A percentile compares a stretch with the other conserved stretches of the same genome.
Evolutionary conservation across 2,329 filamentous ascomycete species (phyloP).

Genomic region (Cercospora janseana): DNA sequence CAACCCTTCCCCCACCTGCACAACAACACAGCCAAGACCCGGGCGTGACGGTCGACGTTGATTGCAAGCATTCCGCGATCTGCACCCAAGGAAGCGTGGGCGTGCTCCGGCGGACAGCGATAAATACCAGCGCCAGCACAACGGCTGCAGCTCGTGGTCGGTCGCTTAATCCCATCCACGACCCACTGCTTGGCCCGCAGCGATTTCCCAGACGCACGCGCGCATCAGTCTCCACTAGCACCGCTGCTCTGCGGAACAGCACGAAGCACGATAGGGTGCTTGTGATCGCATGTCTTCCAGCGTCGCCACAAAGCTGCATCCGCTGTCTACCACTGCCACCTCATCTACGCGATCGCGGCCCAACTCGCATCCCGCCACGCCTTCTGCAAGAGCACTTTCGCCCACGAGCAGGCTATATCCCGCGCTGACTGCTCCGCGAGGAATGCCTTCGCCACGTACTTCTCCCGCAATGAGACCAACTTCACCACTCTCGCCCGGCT

Average conservation of each 20-base stretch:
- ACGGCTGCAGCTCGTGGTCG: constrained; percentile 1
- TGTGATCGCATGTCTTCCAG: constrained; percentile 2
- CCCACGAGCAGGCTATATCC: constrained; percentile 6
- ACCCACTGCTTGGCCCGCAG: constrained; percentile 4
- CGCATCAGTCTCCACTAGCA: constrained; percentile 2
- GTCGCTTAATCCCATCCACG: not conserved
- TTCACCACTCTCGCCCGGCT: constrained; percentile 37
- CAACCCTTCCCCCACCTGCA: not conserved
- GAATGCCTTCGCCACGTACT: constrained; percentile 38
- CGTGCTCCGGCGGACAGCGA: constrained; percentile 5
- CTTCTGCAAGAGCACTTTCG: constrained; percentile 1
- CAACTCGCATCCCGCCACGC: constrained; percentile 1
- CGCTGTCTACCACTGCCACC: constrained; percentile 3
- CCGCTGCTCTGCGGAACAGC: not conserved
- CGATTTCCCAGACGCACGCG: not conserved
- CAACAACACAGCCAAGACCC: not conserved
- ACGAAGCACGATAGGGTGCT: not conserved
- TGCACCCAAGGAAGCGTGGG: constrained; percentile 1
- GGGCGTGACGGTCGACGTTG: not conserved
- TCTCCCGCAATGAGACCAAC: constrained; percentile 37
- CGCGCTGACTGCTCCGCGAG: not conserved
- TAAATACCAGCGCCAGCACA: constrained; percentile 5
- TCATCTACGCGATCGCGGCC: constrained; percentile 2
- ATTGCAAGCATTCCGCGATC: not conserved
- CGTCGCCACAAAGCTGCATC: constrained; percentile 7